These are phyloP conservation scores for Calonectria pseudoreteaudii DNA, from an alignment of 2,329 filamentous ascomycete genomes.

Conservation along the genomic window DNA sequence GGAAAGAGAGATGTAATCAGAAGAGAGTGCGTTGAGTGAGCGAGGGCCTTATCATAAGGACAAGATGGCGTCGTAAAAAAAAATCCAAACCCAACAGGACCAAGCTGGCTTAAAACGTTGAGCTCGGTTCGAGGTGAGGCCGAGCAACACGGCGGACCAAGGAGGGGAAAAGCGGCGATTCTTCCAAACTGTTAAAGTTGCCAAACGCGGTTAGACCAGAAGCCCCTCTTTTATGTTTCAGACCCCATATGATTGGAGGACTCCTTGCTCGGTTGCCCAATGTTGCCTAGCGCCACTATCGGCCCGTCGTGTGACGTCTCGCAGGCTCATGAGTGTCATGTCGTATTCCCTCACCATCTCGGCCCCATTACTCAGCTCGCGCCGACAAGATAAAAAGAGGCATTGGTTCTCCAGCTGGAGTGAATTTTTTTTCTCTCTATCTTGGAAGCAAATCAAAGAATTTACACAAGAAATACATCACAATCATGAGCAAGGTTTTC, in stretches of 20 bases:
- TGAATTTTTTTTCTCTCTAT: background rate
- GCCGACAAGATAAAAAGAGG: background rate
- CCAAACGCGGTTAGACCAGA: background rate
- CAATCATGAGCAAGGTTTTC: background rate
- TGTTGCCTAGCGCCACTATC: background rate
- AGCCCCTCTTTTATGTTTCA: background rate
- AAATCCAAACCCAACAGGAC: background rate
- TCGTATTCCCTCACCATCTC: background rate
- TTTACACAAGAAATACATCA: background rate
- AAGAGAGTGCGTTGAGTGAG: background rate
- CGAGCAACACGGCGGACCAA: background rate
- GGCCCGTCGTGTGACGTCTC: background rate
- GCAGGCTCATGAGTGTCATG: background rate
- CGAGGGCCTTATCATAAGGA: background rate
- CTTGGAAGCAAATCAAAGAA: background rate
- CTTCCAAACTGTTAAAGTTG: slow-evolving; percentile 13
- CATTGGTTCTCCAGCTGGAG: background rate
- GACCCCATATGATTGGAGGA: background rate
- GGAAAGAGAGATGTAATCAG: background rate
- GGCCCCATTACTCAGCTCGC: background rate
- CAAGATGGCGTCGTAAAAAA: background rate
- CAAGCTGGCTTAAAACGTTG: background rate
- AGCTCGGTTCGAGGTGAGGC: background rate
- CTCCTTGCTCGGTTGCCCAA: background rate
- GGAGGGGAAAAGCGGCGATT: slow-evolving; percentile 3